These are phyloP conservation scores for Plenodomus tracheiphilus DNA, from an alignment of 2,329 filamentous ascomycete genomes.

Conservation along the genomic window DNA sequence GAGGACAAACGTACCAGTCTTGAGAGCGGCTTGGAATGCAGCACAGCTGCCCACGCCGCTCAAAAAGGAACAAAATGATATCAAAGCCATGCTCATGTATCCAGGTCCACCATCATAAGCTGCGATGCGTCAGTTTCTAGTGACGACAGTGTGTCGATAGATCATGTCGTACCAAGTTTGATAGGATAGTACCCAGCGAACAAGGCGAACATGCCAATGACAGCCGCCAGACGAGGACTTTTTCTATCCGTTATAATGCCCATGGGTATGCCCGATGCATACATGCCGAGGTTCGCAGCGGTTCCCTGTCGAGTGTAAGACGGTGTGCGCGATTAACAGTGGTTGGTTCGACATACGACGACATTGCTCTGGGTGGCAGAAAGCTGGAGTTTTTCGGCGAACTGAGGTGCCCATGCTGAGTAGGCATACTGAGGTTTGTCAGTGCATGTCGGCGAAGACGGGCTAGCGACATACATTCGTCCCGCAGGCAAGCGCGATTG, in stretches of 20 bases:
- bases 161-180: constrained; percentile 56
- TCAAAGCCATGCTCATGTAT: constrained; percentile 56
- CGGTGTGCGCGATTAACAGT: not conserved
- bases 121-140: constrained; percentile 39
- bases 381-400: constrained; percentile 81
- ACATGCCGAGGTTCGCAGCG: constrained; percentile 92
- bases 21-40: constrained; percentile 87
- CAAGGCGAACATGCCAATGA: constrained; percentile 73
- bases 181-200: constrained; percentile 84
- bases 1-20: constrained; percentile 56
- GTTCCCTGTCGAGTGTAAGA: constrained; percentile 52
- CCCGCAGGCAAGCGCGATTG: constrained; percentile 85
- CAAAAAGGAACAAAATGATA: constrained; percentile 84
- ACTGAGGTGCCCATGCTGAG: constrained; percentile 96
- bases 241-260: constrained; percentile 84
- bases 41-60: constrained; percentile 88
- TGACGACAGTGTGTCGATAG: not conserved
- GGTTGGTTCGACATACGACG: constrained; percentile 62
- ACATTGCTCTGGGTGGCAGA: constrained; percentile 93
- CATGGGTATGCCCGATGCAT: constrained; percentile 83
- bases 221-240: constrained; percentile 77
- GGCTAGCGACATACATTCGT: constrained; percentile 70
- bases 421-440: constrained; percentile 78
- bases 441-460: constrained; percentile 19
- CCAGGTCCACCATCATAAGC: constrained; percentile 73